phyloP scores from a whole-genome alignment of 2,329 filamentous ascomycete species.

The Penicillium sp. region DNA sequence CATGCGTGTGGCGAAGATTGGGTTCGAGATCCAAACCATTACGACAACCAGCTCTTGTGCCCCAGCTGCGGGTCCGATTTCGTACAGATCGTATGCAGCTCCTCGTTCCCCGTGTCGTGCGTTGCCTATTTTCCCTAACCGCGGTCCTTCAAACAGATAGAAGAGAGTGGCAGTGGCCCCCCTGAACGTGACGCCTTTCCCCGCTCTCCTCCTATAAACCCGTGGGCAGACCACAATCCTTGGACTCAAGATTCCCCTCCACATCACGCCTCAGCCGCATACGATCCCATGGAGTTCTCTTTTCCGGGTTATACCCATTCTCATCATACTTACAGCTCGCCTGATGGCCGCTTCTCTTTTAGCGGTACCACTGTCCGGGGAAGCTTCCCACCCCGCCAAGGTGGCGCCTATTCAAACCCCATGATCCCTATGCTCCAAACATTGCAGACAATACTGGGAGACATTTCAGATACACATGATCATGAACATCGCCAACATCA shows the following conservation, averaged over 20 bases:
- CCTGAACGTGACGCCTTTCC: conserved; percentile 23
- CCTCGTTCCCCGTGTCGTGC: conserved; percentile 5
- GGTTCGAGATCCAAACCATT: conserved; percentile 61
- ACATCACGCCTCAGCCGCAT: conserved; percentile 38
- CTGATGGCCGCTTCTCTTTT: conserved; percentile 50
- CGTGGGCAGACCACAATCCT: conserved; percentile 52
- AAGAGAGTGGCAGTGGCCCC: conserved; percentile 33
- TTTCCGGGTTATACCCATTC: conserved; percentile 36
- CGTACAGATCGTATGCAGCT: conserved; percentile 76
- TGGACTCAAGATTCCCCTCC: conserved; percentile 44
- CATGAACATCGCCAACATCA: conserved; percentile 10
- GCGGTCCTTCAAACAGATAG: conserved; percentile 29
- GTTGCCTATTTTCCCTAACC: conserved; percentile 3
- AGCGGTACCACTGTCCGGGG: conserved; percentile 38
- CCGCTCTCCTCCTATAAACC: conserved; percentile 28
- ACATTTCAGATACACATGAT: conserved; percentile 43
- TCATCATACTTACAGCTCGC: conserved; percentile 49
- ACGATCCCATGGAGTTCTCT: conserved; percentile 13
- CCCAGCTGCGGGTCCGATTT: conserved; percentile 78
- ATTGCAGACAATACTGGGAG: conserved; percentile 53
- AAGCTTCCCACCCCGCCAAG: conserved; percentile 22
- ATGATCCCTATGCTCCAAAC: conserved; percentile 40
- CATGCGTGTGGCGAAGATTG: conserved; percentile 81
- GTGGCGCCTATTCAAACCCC: conserved; percentile 15
- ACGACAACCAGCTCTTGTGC: conserved; percentile 69